Base-by-base conservation (phyloP, 257 asterid species). In the Gentiana macrophylla region DNA sequence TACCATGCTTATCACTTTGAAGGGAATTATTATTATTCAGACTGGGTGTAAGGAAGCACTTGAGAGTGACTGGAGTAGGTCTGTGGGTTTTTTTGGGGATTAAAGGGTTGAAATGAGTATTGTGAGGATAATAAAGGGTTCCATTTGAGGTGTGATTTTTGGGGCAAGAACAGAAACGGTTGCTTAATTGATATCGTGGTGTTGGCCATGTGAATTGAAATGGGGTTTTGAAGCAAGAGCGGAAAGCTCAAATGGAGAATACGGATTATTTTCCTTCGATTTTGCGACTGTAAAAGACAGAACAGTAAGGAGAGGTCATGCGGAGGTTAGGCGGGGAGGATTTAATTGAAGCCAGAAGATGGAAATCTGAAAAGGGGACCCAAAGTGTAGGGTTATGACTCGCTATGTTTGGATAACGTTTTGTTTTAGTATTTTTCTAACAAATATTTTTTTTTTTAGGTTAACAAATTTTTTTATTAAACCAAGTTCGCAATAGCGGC, bases 111-210 rank as follows among this genome's bases (percentile, higher is more conserved):
- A 6, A 36, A 59, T 49, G 79, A 50, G 59, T 59, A 53, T 41
- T 70, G 75, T 33, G 69, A 60, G 59, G 54, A 67, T 1, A 49
- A 36, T 33, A 64, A 68, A 49, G 71, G 79, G 62, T 49, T 78
- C 81, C 83, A 73, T 59, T 73, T 71, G 24, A 80, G 71, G 61
- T 57, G 68, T 52, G 87, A 76, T n/a, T 73, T 72, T 53, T 38
- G 45, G 8, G 61, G 67, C 56, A 73, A 54, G 65, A 79, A 74
- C 51, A 58, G 50, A 59, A 55, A 46, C 8, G 62, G 68, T 4
- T 15, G 55, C 37, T 32, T 56, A 15, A 49, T 49, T 6, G 55
- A 2, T 3, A 34, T n/a, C 32, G 87, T 62, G 55, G 75, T 58
- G 32, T 74, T 43, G 55, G 93, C 85, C 93, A 83, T 76, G 3